Evolutionary conservation across 352 stramenopile species (phyloP), one percentile per base, ranked within the genome.

Genomic region (Phytophthora litchii): DNA sequence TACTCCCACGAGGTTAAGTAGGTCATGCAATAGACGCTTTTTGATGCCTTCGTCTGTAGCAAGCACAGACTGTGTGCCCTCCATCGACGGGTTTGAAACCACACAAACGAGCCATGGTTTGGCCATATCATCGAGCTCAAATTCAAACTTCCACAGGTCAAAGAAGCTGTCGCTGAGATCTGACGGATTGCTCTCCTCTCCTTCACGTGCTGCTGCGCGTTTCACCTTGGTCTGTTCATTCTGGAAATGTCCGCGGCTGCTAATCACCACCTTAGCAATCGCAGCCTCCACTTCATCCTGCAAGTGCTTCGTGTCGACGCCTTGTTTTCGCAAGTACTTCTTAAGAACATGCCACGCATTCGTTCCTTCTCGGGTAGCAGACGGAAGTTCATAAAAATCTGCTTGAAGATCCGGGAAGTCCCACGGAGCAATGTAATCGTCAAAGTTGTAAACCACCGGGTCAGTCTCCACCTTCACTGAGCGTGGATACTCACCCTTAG

Each of bases 101-200:
- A 88, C 70, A 40, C 98, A 90, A 54, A 98, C 94, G 27, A 99
- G 83, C 83, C 90, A 98, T n/a, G 96, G 95, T 58, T 98, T 98
- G 13, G 96, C 79, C 23, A 71, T 79, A 64, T 91, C 76, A 56
- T 99, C 95, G 19, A 99, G 69, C 72, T 99, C 93, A 43, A 99
- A 94, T 59, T 99, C 95, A 57, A 98, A 92, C 19, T 93, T 96
- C 51, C 97, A 87, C 14, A 99, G 72, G 59, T 99, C 95, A 63
- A 99, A 97, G 52, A 97, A 98, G 52, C 67, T 89, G 34, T 87
- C 74, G 2, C 58, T 70, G 17, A 89, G 44, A 41, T 89, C 73
- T 3, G 59, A 76, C 11, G 53, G 60, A 1, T 61, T 38, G 4
- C 65, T 47, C 17, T 65, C 77, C 21, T 74, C 64, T 41, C 40